These are phyloP conservation scores for Euphorbia celastroides DNA, from an alignment of 441 rosid species.

Conservation along the genomic window DNA sequence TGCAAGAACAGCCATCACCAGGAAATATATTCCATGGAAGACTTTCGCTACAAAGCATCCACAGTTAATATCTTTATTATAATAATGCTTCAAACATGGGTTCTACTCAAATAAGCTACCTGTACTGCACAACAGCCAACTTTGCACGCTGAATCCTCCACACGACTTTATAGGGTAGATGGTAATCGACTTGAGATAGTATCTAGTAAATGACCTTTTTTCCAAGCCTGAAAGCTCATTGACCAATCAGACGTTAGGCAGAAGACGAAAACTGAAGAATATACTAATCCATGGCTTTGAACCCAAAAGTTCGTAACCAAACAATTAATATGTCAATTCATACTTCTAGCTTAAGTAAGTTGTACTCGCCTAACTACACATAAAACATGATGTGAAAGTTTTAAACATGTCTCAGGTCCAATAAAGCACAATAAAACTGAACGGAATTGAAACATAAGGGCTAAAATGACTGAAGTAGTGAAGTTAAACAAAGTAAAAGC, in stretches of 20 bases:
- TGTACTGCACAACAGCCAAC: conserved; percentile 81
- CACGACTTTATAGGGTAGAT: conserved; percentile 92
- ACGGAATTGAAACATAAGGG: background rate
- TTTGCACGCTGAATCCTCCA: conserved; percentile 62
- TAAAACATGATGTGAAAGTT: background rate
- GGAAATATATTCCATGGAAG: background rate
- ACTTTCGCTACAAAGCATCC: background rate
- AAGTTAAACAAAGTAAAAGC: background rate
- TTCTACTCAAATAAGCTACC: conserved; percentile 39
- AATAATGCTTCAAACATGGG: background rate
- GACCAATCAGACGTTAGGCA: conserved; percentile 19
- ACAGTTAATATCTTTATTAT: background rate
- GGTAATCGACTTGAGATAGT: conserved; percentile 53
- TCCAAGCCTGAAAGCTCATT: conserved; percentile 40
- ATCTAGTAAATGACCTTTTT: conserved; percentile 24
- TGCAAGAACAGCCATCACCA: background rate
- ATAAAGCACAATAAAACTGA: background rate
- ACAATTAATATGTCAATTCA: too few relatives aligned
- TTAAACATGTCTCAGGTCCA: background rate
- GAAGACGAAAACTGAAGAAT: conserved; percentile 1
- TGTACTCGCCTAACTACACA: background rate
- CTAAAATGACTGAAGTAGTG: background rate
- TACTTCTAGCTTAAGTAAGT: background rate
- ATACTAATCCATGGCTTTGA: conserved; percentile 18
- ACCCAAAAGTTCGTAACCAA: background rate